A percentile compares a stretch with the other conserved stretches of the same genome.
Conservation (phyloP, 2,329 filamentous ascomycete genomes). For the Apiospora malaysiana region DNA sequence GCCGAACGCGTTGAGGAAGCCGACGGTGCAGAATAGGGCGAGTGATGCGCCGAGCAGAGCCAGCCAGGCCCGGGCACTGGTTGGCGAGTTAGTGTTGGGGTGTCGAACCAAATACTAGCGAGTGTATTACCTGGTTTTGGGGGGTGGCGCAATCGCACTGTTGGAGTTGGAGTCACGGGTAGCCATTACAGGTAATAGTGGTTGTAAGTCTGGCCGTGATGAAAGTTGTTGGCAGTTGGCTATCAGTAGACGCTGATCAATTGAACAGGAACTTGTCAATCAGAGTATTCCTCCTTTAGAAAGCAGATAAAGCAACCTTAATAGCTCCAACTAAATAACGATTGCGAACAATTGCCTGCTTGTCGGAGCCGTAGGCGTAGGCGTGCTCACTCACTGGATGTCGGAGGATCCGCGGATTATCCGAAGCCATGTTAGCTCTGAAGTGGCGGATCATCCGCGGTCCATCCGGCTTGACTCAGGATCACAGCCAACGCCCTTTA, state of each 20-base stretch:
- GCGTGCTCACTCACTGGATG: neutral
- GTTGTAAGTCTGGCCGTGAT: neutral
- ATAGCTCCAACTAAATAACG: neutral
- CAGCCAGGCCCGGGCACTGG: constrained; percentile 44
- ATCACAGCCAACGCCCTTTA: no score
- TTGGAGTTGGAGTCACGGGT: neutral
- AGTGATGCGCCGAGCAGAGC: constrained; percentile 52
- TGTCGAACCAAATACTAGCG: no score
- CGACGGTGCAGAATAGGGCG: constrained; percentile 55
- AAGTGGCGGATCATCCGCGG: neutral
- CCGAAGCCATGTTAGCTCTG: neutral
- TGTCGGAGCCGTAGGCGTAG: no score
- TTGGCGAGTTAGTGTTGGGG: neutral
- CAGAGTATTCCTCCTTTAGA: no score
- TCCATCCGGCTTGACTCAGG: no score
- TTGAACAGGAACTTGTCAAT: no score
- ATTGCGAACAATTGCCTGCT: no score
- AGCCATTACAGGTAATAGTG: neutral
- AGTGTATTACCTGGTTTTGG: constrained; percentile 8
- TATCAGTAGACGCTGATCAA: no score
- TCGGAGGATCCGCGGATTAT: constrained; percentile 19
- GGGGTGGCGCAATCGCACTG: neutral
- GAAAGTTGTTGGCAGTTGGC: no score
- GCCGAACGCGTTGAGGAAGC: constrained; percentile 57
- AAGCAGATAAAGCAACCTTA: neutral